These are phyloP conservation scores for Colletotrichum musae DNA, from an alignment of 2,329 filamentous ascomycete species.

Conservation along the genomic window DNA sequence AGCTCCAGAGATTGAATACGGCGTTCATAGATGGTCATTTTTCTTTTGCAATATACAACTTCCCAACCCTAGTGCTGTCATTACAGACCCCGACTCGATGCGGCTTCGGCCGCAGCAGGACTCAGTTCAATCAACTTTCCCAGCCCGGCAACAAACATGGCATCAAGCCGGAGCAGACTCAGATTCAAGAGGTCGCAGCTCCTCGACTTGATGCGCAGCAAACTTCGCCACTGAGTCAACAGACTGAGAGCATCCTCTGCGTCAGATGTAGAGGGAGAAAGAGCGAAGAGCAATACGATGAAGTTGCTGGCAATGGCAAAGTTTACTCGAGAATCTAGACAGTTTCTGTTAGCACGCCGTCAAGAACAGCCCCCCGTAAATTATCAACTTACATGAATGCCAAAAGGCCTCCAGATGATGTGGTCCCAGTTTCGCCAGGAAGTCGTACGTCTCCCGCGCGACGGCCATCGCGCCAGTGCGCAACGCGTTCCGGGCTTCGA, in stretches of 20 bases:
- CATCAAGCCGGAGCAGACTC: constrained; percentile 21
- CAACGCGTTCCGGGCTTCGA: constrained; percentile 20
- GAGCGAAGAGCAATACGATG: constrained; percentile 18
- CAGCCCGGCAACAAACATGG: constrained; percentile 30
- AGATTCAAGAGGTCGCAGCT: constrained; percentile 32
- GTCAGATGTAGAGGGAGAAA: not conserved
- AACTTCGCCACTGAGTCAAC: constrained; percentile 23
- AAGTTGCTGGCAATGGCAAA: constrained; percentile 36
- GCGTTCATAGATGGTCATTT: no score
- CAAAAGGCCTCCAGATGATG: constrained; percentile 32
- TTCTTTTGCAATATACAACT: no score
- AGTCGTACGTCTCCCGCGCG: constrained; percentile 31
- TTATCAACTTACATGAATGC: constrained; percentile 26
- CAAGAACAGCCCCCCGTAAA: rapidly evolving
- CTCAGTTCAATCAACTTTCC: constrained; percentile 26
- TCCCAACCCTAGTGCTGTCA: no score
- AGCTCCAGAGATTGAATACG: not conserved
- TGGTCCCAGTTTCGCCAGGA: constrained; percentile 13
- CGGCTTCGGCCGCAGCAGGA: constrained; percentile 24
- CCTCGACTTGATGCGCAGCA: constrained; percentile 34
- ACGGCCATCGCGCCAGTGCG: constrained; percentile 25
- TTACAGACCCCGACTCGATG: constrained; percentile 2
- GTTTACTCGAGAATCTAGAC: constrained; percentile 30
- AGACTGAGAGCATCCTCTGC: constrained; percentile 18
- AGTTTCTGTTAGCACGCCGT: no score